These are phyloP conservation scores for Pseudogymnoascus sp. DNA, from an alignment of 2,329 filamentous ascomycete genomes.

Conservation along the genomic window DNA sequence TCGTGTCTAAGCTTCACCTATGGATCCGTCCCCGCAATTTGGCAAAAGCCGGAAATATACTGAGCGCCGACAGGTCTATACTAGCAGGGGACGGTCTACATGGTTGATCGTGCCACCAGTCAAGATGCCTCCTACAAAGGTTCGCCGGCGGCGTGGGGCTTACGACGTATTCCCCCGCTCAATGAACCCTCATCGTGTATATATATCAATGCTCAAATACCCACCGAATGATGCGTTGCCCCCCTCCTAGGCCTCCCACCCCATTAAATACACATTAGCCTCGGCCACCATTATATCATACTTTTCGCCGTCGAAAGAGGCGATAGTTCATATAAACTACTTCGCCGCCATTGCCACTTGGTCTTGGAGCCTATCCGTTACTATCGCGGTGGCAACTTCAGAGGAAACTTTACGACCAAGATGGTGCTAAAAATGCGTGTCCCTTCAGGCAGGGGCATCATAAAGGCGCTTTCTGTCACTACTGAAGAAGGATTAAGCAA, in stretches of 20 bases:
- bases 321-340: neutral
- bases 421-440: neutral
- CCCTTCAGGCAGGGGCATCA: neutral
- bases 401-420: neutral
- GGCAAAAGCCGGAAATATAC: too few species aligned
- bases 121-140: too few species aligned
- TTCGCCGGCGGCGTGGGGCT: neutral
- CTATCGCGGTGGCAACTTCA: neutral
- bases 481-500: conserved; percentile 69
- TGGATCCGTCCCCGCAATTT: too few species aligned
- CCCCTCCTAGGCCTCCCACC: neutral
- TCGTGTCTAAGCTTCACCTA: too few species aligned
- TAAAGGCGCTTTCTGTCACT: conserved; percentile 53
- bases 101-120: too few species aligned
- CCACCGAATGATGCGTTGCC: neutral
- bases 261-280: too few species aligned
- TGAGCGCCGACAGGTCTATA: neutral
- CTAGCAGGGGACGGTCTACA: neutral
- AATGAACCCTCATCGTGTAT: neutral
- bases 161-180: neutral
- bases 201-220: neutral
- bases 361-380: neutral
- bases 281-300: too few species aligned
- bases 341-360: neutral
- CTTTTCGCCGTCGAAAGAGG: too few species aligned